Evolutionary conservation across 139 green algal genomes (phyloP).

Genomic region (Chlamydomonas schloesseri): DNA sequence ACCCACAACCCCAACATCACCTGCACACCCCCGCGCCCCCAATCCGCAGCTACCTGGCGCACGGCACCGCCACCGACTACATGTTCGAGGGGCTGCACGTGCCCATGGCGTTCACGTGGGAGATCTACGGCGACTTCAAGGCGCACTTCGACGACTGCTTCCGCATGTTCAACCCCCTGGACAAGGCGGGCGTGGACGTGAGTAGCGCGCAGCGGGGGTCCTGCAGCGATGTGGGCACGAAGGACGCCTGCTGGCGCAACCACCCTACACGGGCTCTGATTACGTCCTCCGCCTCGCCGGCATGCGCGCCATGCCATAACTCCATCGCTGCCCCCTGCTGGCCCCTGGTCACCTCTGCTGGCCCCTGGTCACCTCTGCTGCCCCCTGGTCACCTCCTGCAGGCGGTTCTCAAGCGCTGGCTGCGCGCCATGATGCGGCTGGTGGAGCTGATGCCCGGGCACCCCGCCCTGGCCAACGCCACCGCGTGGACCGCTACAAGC

Average conservation of each 20-base stretch:
- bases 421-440: constrained; percentile 72
- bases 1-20: no score
- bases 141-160: constrained; percentile 95
- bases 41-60: constrained; percentile 92
- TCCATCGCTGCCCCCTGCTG: no score
- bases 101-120: constrained; percentile 92
- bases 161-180: constrained; percentile 96
- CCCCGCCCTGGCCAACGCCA: constrained; percentile 48
- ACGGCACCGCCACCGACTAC: constrained; percentile 97
- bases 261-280: no score
- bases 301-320: no score
- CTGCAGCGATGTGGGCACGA: no score
- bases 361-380: no score
- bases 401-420: constrained; percentile 65
- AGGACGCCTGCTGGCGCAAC: no score
- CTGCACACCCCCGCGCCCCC: no score
- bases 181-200: constrained; percentile 57
- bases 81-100: constrained; percentile 86
- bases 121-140: constrained; percentile 94
- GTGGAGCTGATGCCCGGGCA: constrained; percentile 78
- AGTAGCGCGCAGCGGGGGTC: background rate
- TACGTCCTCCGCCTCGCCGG: no score
- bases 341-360: no score
- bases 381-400: background rate
- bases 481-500: constrained; percentile 3